Conservation (phyloP, 129 eudicot species). For the Dittrichia graveolens region DNA sequence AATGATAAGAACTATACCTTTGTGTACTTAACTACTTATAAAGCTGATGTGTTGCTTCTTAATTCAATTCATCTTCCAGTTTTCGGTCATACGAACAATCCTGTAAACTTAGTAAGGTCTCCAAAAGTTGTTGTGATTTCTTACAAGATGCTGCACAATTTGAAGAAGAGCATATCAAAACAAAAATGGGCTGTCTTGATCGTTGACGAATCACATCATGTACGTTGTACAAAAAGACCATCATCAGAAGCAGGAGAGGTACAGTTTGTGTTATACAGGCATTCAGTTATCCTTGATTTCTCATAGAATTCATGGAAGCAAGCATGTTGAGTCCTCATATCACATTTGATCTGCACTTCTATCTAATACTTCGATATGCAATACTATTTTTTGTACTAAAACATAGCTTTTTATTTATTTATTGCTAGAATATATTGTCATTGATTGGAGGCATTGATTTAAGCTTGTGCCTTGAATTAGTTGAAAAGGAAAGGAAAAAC, state of each 20-base stretch:
- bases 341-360: conserved; percentile 6
- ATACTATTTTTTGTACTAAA: background rate
- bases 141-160: conserved; percentile 76
- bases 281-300: conserved; percentile 4
- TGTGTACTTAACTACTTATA: conserved; percentile 12
- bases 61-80: conserved; percentile 44
- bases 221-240: conserved; percentile 74
- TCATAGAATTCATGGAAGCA: conserved; percentile 10
- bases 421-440: background rate
- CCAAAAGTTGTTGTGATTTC: conserved; percentile 90
- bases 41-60: conserved; percentile 26
- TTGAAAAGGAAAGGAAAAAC: background rate
- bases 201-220: conserved; percentile 97
- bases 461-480: background rate
- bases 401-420: background rate
- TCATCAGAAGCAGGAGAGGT: conserved; percentile 82
- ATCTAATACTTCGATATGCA: background rate
- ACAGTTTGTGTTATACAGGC: conserved; percentile 21
- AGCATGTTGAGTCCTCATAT: conserved; percentile 15
- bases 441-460: background rate
- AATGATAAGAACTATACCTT: background rate
- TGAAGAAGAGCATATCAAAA: conserved; percentile 63
- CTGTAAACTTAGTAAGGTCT: conserved; percentile 57
- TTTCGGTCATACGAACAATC: conserved; percentile 83
- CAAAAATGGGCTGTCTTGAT: conserved; percentile 81